Conservation (phyloP, 768 basidiomycete genomes). For the Macrolepiota dolichaula region DNA sequence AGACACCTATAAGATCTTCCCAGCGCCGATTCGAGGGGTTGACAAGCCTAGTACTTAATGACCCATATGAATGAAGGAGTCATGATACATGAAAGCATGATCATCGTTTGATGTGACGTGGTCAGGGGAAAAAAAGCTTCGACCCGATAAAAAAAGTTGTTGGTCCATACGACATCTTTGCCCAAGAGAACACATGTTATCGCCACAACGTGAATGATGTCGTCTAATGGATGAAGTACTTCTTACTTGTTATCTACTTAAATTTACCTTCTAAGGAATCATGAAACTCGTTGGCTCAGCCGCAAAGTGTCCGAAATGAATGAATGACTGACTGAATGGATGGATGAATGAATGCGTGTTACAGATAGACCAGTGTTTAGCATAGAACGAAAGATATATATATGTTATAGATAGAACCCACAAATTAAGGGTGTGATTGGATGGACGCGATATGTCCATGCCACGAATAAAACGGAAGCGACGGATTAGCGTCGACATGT, state of each 20-base stretch:
- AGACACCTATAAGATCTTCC: neutral
- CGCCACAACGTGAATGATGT: neutral
- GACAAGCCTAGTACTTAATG: neutral
- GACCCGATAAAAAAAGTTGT: too few relatives aligned
- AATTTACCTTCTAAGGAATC: neutral
- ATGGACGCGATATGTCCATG: neutral
- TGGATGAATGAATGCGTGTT: neutral
- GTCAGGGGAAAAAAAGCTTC: too few relatives aligned
- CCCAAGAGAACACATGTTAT: neutral
- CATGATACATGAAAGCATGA: neutral
- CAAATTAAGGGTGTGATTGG: conserved; percentile 1
- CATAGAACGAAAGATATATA: neutral
- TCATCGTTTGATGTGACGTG: neutral
- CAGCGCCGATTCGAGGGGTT: neutral
- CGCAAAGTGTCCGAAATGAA: neutral
- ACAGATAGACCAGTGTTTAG: neutral
- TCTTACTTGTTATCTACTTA: neutral
- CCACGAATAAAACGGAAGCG: conserved; percentile 1
- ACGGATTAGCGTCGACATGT: neutral
- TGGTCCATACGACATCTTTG: too few relatives aligned
- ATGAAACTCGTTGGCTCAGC: neutral
- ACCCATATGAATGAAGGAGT: neutral
- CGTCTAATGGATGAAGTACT: neutral
- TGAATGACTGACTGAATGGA: neutral
- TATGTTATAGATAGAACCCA: neutral